Base-by-base conservation (phyloP, 1,139 yeast species). In the Nakaseomyces bracarensis region DNA sequence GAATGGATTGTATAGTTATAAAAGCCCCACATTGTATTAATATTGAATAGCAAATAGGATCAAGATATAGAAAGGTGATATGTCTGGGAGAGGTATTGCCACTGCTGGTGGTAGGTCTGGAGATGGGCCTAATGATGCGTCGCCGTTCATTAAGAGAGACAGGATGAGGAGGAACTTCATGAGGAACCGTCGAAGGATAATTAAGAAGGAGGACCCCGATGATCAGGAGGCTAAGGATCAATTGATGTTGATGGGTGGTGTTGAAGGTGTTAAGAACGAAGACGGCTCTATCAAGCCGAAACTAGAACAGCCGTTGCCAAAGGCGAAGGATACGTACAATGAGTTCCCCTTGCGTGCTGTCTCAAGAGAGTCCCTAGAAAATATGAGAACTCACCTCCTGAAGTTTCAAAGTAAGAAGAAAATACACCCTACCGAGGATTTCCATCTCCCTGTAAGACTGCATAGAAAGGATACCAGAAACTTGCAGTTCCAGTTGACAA, bases 391-490 rank as follows among this genome's bases (percentile, higher is more conserved):
- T 49, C 96, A 91, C 60, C 73, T 91, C 26, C 65, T 89, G 66
- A 81, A 82, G 61, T 86, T 91, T 57, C 94, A 82, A 55, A 72
- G 84, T 29, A 77, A 79, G 49, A 74, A 76, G 52, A 72, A 74
- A 38, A 81, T 91, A 26, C 84, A 84, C 49, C 91, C 93, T 4
- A 67, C 69, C 23, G 68, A 70, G 28, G 79, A 79, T 49, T 89
- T 89, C 61, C 79, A 77, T 41, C 74, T 75, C 46, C 98, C 98
- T 0, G 82, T 89, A 14, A 69, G 96, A 51, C 68, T 89, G 55
- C 96, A 87, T 61, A 73, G 97, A 52, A 87, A 89, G 59, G 97
- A 89, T 61, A 96, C 97, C 1, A 74, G 87, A 53, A 85, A 85
- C 58, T 69, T 89, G 60, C 96, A 85, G 58, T 84, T 83, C 57